A percentile compares a stretch with the other conserved stretches of the same genome.
These are phyloP conservation scores for Malassezia arunalokei DNA, from an alignment of 1,284 basidiomycete species.

Conservation along the genomic window DNA sequence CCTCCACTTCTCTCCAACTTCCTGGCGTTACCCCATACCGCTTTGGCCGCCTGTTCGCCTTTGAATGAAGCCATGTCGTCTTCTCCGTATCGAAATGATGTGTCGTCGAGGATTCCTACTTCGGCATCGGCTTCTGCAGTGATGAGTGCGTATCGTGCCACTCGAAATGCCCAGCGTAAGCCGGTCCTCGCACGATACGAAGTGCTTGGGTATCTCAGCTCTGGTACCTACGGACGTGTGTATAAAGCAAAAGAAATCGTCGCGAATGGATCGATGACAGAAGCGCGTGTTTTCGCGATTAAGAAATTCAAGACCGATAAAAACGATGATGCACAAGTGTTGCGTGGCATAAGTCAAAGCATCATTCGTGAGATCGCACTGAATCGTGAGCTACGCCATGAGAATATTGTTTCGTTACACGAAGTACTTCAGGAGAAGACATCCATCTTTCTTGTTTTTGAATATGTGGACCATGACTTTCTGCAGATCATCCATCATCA, in stretches of 20 bases:
- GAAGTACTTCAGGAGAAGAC: slow-evolving; percentile 96
- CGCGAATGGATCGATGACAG: neutral
- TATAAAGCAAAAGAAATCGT: slow-evolving; percentile 62
- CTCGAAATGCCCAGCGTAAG: slow-evolving; percentile 24
- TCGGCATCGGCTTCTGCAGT: slow-evolving; percentile 17
- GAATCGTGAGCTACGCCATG: slow-evolving; percentile 83
- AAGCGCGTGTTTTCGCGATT: slow-evolving; percentile 60
- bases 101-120: neutral
- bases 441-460: slow-evolving; percentile 78
- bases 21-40: neutral
- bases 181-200: slow-evolving; percentile 53
- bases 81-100: no score
- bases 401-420: slow-evolving; percentile 77
- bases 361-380: slow-evolving; percentile 94
- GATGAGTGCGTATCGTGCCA: slow-evolving; percentile 38
- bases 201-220: slow-evolving; percentile 92
- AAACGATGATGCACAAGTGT: slow-evolving; percentile 52
- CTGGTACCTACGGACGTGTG: slow-evolving; percentile 91
- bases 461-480: slow-evolving; percentile 89
- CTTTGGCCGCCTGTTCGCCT: no score
- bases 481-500: slow-evolving; percentile 93
- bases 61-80: no score
- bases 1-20: neutral
- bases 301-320: slow-evolving; percentile 99
- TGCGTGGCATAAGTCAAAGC: slow-evolving; percentile 94